Percentiles rank a stretch among this genome's conserved stretches.
phyloP scores from a whole-genome alignment of 1,284 basidiomycete genomes.

The Vanrija sp. region DNA sequence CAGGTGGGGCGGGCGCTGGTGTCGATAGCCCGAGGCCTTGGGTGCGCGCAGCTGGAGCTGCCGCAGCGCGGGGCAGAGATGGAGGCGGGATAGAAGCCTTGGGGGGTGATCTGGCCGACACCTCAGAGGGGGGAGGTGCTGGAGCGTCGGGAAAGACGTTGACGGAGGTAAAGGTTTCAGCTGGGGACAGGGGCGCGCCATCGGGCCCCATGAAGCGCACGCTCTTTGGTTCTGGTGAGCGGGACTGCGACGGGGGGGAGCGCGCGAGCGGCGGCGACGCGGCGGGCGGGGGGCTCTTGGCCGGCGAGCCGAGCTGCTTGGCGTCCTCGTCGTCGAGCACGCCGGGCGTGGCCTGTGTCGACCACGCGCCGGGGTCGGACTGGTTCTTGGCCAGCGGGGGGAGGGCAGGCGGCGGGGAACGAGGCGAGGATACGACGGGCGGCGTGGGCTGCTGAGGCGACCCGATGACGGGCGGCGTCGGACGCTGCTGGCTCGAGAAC shows the following conservation, averaged over 20 bases:
- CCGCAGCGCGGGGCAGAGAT: neutral
- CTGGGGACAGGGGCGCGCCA: constrained; percentile 44
- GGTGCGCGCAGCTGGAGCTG: too few relatives aligned
- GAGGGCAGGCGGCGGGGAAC: constrained; percentile 9
- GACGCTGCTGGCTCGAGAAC: neutral
- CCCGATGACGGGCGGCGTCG: neutral
- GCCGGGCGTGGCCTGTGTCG: constrained; percentile 46
- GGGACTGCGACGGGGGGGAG: neutral
- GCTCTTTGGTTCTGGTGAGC: constrained; percentile 28
- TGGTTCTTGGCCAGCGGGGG: constrained; percentile 4
- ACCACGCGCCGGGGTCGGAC: constrained; percentile 37
- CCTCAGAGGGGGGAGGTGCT: constrained; percentile 13
- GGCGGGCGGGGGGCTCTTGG: constrained; percentile 1
- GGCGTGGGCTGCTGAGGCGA: constrained; percentile 4
- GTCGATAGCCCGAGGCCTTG: neutral
- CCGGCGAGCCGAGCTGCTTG: constrained; percentile 1
- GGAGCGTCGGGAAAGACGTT: constrained; percentile 39
- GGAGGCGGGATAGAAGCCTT: neutral
- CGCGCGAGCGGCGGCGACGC: neutral
- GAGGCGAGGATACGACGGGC: constrained; percentile 6
- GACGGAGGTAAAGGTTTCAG: constrained; percentile 31
- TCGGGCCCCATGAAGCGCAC: constrained; percentile 47
- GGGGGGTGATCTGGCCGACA: constrained; percentile 4
- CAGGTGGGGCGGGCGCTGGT: neutral
- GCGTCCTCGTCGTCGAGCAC: constrained; percentile 27